Evolutionary conservation across 1,284 basidiomycete species (phyloP).

Genomic region (Irpex sp.): DNA sequence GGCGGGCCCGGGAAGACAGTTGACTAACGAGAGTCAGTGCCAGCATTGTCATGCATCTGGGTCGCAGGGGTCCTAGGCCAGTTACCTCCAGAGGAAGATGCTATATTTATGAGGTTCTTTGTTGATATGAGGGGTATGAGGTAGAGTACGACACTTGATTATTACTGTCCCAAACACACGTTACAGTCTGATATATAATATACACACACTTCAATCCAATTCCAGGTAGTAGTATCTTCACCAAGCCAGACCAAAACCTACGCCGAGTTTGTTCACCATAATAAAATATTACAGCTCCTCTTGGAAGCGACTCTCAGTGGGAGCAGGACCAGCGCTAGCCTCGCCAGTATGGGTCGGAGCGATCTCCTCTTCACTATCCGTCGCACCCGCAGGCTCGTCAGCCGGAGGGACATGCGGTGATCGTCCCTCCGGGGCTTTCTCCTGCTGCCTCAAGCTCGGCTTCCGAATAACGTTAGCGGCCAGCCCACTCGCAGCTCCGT

Average conservation of each 20-base stretch:
- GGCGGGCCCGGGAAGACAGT: neutral
- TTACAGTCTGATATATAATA: no score
- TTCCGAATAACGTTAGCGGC: conserved; percentile 36
- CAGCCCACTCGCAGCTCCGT: conserved; percentile 21
- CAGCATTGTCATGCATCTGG: neutral
- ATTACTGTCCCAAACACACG: no score
- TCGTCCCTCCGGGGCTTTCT: conserved; percentile 66
- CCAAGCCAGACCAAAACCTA: neutral
- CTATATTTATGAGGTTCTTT: no score
- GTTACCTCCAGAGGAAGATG: no score
- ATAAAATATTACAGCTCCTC: conserved; percentile 27
- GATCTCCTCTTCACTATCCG: conserved; percentile 9
- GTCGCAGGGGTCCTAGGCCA: neutral
- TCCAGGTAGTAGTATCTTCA: neutral
- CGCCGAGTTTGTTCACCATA: neutral
- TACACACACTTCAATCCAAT: neutral
- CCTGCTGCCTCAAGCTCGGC: conserved; percentile 59
- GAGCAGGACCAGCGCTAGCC: conserved; percentile 30
- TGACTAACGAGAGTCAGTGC: neutral
- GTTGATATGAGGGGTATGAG: no score
- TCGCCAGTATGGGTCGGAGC: conserved; percentile 16
- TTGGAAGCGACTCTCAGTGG: conserved; percentile 37
- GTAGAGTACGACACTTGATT: no score
- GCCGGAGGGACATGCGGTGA: conserved; percentile 29
- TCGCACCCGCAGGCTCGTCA: conserved; percentile 16